Evolutionary conservation across 345 rosid genomes (phyloP), one percentile per base, ranked within the genome.

Genomic region (Odontarrhena argentea): DNA sequence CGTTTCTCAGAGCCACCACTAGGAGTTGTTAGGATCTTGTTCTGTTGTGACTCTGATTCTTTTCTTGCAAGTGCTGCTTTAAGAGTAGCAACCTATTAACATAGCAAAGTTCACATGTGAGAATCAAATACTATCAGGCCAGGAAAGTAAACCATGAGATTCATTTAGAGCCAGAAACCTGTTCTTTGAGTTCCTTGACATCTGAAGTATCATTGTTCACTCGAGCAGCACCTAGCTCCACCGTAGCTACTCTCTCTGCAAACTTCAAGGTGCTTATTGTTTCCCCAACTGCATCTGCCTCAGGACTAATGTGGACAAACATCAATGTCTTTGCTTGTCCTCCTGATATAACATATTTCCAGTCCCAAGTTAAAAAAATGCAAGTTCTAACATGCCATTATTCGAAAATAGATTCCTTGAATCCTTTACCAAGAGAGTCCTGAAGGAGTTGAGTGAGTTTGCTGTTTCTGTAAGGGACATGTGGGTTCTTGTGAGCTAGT

Each of bases 221-320:
- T 70, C 82, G 84, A 55, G 99, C 96, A 49, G 97, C 91, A 66
- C 97, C 99, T 11, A 93, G 87, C 71, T 93, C 97, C 58, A 94
- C 95, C 0, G 97, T 88, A 44, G 99, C 94, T 37, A 94, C 97
- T 60, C 99, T 79, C 83, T 94, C 99, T 13, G 99, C 97, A 80
- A 94, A 94, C 73, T 93, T 94, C 34, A 94, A 82, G 24, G 98
- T 93, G 65, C 98, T 93, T 65, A 93, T 83, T 53, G 98, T 90
- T 78, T 93, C 98, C 15, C 96, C 87, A 34, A 79, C 26, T 64
- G 98, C 95, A 60, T 93, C 91, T 55, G 83, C 79, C 60, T 90
- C 98, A 35, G 98, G 97, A 79, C 97, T 86, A 59, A 93, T 82
- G 80, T 93, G 98, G 52, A 93, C 95, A 82, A 93, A 93, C 98